A percentile compares a stretch with the other conserved stretches of the same genome.
Evolutionary conservation across 768 basidiomycete species (phyloP).

Genomic region (Lenzites betulinus): DNA sequence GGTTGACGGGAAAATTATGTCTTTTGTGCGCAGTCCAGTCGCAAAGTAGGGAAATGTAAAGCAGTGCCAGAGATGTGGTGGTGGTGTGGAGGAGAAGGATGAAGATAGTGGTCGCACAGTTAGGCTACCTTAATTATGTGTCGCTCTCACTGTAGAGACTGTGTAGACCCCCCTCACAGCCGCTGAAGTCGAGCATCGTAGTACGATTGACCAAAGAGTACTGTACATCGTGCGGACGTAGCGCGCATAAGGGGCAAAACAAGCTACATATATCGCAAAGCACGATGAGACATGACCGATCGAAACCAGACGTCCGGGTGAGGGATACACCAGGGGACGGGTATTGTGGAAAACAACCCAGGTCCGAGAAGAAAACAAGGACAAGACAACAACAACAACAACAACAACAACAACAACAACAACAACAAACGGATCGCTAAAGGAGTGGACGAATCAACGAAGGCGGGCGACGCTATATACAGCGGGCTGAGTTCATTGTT

Average conservation of each 20-base stretch:
- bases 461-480: background rate
- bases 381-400: too few species aligned
- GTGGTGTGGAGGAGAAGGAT: too few species aligned
- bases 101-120: too few species aligned
- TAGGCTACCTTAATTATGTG: too few species aligned
- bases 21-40: background rate
- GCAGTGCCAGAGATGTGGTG: background rate
- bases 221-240: conserved; percentile 15
- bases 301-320: background rate
- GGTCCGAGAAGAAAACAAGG: conserved; percentile 2
- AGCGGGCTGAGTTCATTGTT: conserved; percentile 7
- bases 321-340: conserved; percentile 5
- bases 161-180: too few species aligned
- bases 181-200: too few species aligned
- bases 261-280: conserved; percentile 11
- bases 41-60: background rate
- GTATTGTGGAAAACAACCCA: conserved; percentile 5
- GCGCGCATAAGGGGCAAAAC: conserved; percentile 2
- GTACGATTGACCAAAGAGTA: background rate
- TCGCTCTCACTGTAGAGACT: too few species aligned
- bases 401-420: background rate
- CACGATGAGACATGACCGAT: conserved; percentile 1
- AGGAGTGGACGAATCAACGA: conserved; percentile 10
- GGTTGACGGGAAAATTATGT: background rate
- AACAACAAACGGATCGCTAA: background rate